Evolutionary conservation across 169 alveolate species (phyloP).

Genomic region (Eimeria sp.): DNA sequence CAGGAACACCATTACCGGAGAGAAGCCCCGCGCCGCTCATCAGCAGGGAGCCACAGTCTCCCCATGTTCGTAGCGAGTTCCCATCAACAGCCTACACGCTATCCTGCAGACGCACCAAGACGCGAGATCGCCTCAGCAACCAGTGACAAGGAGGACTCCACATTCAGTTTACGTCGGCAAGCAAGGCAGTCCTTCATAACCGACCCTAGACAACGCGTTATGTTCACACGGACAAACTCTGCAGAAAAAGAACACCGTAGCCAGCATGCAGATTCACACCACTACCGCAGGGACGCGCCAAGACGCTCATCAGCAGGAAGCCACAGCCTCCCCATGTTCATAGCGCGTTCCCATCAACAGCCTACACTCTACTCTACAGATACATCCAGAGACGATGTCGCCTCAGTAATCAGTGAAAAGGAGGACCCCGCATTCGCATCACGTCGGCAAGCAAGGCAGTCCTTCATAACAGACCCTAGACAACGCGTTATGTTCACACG

Average conservation of each 20-base stretch:
- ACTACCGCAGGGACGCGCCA: background rate
- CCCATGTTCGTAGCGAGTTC: background rate
- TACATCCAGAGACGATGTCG: background rate
- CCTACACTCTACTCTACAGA: background rate
- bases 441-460: slow-evolving; percentile 36
- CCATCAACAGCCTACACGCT: background rate
- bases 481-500: background rate
- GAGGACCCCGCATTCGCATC: background rate
- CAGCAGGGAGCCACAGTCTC: slow-evolving; percentile 66
- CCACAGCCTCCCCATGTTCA: slow-evolving; percentile 44
- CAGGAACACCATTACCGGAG: background rate
- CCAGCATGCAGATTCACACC: background rate
- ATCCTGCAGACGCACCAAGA: background rate
- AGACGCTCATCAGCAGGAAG: slow-evolving; percentile 72
- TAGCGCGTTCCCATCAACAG: slow-evolving; percentile 6
- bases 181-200: slow-evolving; percentile 9
- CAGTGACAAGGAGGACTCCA: background rate
- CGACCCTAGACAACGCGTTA: slow-evolving; percentile 47
- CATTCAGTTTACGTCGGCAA: slow-evolving; percentile 13
- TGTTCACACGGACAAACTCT: slow-evolving; percentile 29
- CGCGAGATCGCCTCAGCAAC: background rate
- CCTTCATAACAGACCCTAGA: slow-evolving; percentile 11
- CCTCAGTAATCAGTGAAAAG: background rate
- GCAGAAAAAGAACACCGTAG: slow-evolving; percentile 16
- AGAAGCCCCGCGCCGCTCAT: slow-evolving; percentile 38